phyloP scores from a whole-genome alignment of 768 basidiomycete species.

The Tricholoma matsutake region DNA sequence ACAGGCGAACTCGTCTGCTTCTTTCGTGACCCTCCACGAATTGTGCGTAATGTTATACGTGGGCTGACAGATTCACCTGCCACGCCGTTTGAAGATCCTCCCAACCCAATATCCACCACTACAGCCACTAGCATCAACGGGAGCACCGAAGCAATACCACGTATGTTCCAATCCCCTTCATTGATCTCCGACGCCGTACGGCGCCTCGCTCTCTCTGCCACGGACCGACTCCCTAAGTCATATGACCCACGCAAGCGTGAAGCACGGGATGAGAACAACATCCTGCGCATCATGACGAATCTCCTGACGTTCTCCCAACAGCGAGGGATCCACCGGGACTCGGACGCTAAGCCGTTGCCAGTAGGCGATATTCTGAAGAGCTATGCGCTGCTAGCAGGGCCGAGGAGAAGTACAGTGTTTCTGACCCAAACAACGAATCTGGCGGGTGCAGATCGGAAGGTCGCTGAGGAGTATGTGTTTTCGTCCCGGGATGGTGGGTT shows the following conservation, averaged over 20 bases:
- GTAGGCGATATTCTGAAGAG: conserved; percentile 39
- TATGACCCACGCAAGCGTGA: conserved; percentile 42
- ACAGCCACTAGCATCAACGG: conserved; percentile 17
- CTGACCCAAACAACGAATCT: conserved; percentile 51
- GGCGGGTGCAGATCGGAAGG: conserved; percentile 49
- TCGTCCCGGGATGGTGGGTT: conserved; percentile 32
- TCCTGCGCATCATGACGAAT: conserved; percentile 77
- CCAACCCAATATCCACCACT: not conserved
- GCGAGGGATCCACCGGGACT: conserved; percentile 31
- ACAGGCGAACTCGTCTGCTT: conserved; percentile 86
- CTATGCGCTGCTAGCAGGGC: conserved; percentile 40
- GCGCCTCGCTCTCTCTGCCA: conserved; percentile 58
- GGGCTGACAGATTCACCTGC: conserved; percentile 47
- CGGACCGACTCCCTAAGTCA: conserved; percentile 44
- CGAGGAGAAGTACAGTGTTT: conserved; percentile 56
- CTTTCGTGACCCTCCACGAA: conserved; percentile 72
- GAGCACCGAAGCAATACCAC: conserved; percentile 22
- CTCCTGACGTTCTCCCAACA: conserved; percentile 59
- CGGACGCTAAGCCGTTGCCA: conserved; percentile 34
- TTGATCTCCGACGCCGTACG: conserved; percentile 73
- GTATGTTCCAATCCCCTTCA: conserved; percentile 59
- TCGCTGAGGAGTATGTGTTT: conserved; percentile 64
- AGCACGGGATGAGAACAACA: conserved; percentile 44
- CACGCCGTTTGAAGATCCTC: conserved; percentile 25
- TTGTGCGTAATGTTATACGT: conserved; percentile 57